These are phyloP conservation scores for Aspergillus hiratsukae DNA, from an alignment of 2,329 filamentous ascomycete genomes.

Conservation along the genomic window DNA sequence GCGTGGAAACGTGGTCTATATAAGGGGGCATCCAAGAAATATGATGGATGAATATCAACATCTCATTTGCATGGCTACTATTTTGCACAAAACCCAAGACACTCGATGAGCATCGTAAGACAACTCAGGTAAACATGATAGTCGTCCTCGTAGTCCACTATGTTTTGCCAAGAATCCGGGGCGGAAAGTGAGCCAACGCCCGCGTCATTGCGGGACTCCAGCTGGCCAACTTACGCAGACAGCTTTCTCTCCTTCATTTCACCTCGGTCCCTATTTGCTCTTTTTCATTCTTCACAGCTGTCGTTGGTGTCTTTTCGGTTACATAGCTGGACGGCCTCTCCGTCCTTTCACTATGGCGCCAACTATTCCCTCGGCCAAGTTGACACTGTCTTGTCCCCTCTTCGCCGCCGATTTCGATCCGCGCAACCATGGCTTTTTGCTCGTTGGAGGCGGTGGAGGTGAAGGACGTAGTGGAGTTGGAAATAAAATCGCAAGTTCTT, in stretches of 20 bases:
- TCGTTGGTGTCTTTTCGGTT: neutral
- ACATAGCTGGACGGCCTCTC: constrained; percentile 1
- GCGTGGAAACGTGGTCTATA: neutral
- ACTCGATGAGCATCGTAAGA: neutral
- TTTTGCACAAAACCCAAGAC: neutral
- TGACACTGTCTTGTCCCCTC: constrained; percentile 73
- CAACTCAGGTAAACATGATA: too few species aligned
- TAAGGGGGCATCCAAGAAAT: neutral
- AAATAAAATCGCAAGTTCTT: constrained; percentile 72
- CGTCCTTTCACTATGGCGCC: constrained; percentile 32
- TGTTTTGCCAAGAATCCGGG: constrained; percentile 27
- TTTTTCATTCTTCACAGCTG: constrained; percentile 6
- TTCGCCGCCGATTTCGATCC: constrained; percentile 87
- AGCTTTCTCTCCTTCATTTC: neutral
- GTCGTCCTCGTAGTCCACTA: neutral
- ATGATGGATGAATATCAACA: neutral
- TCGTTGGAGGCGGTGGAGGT: constrained; percentile 85
- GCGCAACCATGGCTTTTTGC: constrained; percentile 66
- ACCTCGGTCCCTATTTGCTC: neutral
- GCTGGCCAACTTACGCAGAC: neutral
- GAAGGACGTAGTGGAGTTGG: constrained; percentile 74
- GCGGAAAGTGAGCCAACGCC: constrained; percentile 7
- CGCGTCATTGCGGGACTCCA: neutral
- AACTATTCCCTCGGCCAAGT: constrained; percentile 49
- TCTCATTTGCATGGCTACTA: neutral